Evolutionary conservation across 1,284 basidiomycete species (phyloP).

Genomic region (Boletellus deceptivus): DNA sequence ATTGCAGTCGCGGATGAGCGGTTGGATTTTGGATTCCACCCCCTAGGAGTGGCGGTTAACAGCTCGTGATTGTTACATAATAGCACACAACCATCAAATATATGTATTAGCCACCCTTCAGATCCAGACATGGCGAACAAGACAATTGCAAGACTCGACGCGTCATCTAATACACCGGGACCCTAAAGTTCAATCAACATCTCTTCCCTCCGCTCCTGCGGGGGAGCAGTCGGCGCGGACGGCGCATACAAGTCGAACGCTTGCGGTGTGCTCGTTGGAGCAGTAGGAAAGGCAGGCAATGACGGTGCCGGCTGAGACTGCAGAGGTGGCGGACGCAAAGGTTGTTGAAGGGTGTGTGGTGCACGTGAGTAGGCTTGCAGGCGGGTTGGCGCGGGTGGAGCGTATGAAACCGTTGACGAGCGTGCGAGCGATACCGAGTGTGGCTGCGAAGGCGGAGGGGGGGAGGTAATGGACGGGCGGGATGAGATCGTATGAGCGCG

Average conservation of each 20-base stretch:
- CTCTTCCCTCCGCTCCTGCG: slow-evolving; percentile 77
- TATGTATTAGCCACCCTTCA: slow-evolving; percentile 2
- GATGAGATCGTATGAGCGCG: slow-evolving; percentile 27
- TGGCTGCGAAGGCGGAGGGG: slow-evolving; percentile 7
- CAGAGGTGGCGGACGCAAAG: slow-evolving; percentile 2
- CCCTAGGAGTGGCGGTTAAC: too few species aligned
- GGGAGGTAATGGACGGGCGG: slow-evolving; percentile 21
- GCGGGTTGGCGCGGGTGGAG: not conserved
- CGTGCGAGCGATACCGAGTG: slow-evolving; percentile 20
- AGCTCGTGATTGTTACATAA: too few species aligned
- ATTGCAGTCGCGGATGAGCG: too few species aligned
- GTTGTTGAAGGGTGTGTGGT: slow-evolving; percentile 8
- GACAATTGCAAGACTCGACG: not conserved
- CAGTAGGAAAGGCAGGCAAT: slow-evolving; percentile 21
- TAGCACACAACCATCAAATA: not conserved
- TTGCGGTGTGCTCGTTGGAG: slow-evolving; percentile 62
- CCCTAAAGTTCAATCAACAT: slow-evolving; percentile 74
- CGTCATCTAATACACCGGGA: not conserved
- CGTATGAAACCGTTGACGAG: slow-evolving; percentile 22
- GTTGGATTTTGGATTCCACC: too few species aligned
- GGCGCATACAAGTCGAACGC: slow-evolving; percentile 48
- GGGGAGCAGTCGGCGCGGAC: slow-evolving; percentile 49
- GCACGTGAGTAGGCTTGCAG: slow-evolving; percentile 7
- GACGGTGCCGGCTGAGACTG: slow-evolving; percentile 7
- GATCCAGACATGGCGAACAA: not conserved